phyloP scores from a whole-genome alignment of 23 red algal species.

The Agarophyton chilense region DNA sequence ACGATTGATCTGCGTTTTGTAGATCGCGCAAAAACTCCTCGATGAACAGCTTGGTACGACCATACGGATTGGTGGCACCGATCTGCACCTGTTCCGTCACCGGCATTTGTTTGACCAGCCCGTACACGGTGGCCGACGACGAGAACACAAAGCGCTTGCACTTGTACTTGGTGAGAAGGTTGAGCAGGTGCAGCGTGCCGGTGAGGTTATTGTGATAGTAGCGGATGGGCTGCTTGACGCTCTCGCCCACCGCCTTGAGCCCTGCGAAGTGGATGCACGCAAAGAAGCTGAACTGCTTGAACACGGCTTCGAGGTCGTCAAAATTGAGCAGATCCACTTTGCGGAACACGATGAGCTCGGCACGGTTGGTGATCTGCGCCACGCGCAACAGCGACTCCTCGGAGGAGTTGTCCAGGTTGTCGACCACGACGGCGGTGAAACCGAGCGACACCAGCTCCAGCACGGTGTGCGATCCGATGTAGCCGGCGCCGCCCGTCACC shows the following conservation, averaged over 20 bases:
- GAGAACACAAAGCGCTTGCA: conserved; percentile 99
- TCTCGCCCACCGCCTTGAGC: conserved; percentile 98
- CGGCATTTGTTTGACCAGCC: conserved; percentile 89
- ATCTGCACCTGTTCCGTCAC: conserved; percentile 85
- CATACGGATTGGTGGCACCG: conserved; percentile 97
- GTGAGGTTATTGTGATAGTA: conserved; percentile 99
- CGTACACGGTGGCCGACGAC: conserved; percentile 99
- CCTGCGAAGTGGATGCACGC: conserved; percentile 99
- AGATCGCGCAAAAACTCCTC: conserved; percentile 97
- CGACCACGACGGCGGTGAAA: conserved; percentile 81
- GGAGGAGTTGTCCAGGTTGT: conserved; percentile 96
- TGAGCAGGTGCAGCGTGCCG: conserved; percentile 90
- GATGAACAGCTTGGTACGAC: conserved; percentile 99
- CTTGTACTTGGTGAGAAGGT: conserved; percentile 71
- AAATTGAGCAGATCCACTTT: conserved; percentile 89
- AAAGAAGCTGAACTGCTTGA: conserved; percentile 76
- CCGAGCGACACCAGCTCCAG: conserved; percentile 86
- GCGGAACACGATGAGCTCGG: conserved; percentile 80
- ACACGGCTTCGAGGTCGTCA: conserved; percentile 72
- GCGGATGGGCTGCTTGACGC: conserved; percentile 85
- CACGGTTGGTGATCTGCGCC: conserved; percentile 78
- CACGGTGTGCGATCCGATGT: conserved; percentile 99
- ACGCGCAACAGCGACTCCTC: conserved; percentile 94
- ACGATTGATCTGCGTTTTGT: conserved; percentile 63
- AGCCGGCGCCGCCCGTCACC: conserved; percentile 98